Percentiles rank a stretch among this genome's conserved stretches.
Conservation (phyloP, 2,329 filamentous ascomycete genomes). For the Scytalidium sp. region DNA sequence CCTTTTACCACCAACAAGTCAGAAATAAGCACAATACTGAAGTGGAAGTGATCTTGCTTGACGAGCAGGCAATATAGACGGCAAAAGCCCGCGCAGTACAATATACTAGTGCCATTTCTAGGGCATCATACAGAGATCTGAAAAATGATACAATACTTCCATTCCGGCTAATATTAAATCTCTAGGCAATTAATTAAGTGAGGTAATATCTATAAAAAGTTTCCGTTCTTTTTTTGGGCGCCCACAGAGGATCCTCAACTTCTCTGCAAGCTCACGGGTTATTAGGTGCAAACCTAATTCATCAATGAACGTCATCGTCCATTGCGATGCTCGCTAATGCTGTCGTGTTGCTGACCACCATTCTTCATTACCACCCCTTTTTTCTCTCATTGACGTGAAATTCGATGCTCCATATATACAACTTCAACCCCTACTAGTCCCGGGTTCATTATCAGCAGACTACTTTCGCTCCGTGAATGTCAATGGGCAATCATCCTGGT, state of each 20-base stretch:
- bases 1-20: no score
- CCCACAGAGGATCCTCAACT: neutral
- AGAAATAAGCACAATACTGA: no score
- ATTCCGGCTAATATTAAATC: no score
- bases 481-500: constrained; percentile 78
- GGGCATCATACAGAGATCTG: no score
- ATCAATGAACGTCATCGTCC: neutral
- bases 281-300: neutral
- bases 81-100: no score
- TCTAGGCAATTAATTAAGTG: neutral
- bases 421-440: neutral
- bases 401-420: neutral
- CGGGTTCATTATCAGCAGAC: neutral
- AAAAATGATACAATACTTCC: no score
- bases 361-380: neutral
- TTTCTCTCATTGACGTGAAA: neutral
- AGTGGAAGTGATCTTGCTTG: no score
- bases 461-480: constrained; percentile 50
- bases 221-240: neutral
- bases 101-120: no score
- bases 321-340: neutral
- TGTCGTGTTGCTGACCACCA: neutral
- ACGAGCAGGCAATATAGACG: no score
- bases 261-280: neutral
- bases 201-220: neutral